These are phyloP conservation scores for Macrotyloma uniflorum DNA, from an alignment of 306 rosid genomes.

Conservation along the genomic window DNA sequence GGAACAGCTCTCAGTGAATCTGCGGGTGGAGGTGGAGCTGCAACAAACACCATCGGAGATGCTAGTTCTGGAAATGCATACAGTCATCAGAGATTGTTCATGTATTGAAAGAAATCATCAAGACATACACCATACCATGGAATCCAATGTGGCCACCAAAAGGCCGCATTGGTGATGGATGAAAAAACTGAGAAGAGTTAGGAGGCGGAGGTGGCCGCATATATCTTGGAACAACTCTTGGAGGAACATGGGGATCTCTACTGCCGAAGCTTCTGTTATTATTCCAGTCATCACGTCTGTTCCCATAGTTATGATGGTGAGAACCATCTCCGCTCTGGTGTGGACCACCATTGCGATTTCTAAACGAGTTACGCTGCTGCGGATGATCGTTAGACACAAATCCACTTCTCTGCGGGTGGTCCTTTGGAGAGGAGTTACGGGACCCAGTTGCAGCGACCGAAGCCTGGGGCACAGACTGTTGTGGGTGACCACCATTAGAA, in stretches of 20 bases:
- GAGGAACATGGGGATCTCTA: conserved; percentile 58
- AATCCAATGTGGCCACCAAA: conserved; percentile 60
- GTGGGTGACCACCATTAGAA: conserved; percentile 57
- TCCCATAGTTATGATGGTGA: conserved; percentile 61
- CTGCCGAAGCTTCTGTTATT: conserved; percentile 54
- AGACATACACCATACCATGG: conserved; percentile 56
- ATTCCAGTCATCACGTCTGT: conserved; percentile 85
- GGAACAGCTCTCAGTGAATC: conserved; percentile 61
- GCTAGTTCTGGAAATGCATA: conserved; percentile 53
- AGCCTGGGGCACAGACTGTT: conserved; percentile 49
- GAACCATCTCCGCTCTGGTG: conserved; percentile 77
- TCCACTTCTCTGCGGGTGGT: conserved; percentile 61
- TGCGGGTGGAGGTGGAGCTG: conserved; percentile 51
- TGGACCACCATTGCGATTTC: conserved; percentile 61
- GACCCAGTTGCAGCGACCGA: conserved; percentile 46
- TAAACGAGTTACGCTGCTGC: conserved; percentile 60
- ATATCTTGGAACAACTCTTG: conserved; percentile 57
- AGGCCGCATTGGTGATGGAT: conserved; percentile 51
- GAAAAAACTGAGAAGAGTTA: conserved; percentile 55
- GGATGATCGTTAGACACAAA: conserved; percentile 61
- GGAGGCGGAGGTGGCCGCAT: conserved; percentile 65
- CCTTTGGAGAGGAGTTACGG: conserved; percentile 55
- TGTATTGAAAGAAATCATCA: conserved; percentile 7
- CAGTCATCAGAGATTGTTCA: conserved; percentile 31
- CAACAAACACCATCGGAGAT: conserved; percentile 53